Conservation (phyloP, 2,329 filamentous ascomycete genomes). For the Cryphonectria parasitica region DNA sequence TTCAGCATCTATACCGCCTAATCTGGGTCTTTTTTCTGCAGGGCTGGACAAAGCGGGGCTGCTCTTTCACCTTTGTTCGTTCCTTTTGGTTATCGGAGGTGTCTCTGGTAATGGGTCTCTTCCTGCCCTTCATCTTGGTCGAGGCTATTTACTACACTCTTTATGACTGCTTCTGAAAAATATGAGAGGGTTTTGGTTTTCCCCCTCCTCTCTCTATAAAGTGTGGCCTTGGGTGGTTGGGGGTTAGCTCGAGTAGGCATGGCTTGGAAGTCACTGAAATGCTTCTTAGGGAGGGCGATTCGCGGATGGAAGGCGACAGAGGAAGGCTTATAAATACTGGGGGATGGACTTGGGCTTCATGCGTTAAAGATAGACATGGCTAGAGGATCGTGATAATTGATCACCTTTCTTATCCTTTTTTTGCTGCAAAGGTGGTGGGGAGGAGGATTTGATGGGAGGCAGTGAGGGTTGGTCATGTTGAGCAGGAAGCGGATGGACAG, state of each 20-base stretch:
- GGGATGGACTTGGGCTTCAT: neutral
- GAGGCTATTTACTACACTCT: conserved; percentile 18
- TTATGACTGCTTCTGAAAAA: neutral
- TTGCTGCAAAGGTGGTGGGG: neutral
- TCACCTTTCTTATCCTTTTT: neutral
- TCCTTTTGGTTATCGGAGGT: neutral
- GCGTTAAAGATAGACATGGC: conserved; percentile 25
- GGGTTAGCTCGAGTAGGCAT: neutral
- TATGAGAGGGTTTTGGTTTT: too few relatives aligned
- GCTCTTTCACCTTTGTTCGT: neutral
- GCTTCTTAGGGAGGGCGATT: neutral
- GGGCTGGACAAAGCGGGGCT: conserved; percentile 19
- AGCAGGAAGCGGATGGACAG: neutral
- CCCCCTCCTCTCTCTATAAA: neutral
- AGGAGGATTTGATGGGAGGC: neutral
- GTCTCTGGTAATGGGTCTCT: conserved; percentile 15
- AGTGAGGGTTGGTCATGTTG: neutral
- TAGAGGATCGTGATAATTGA: conserved; percentile 14
- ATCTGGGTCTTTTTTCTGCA: conserved; percentile 10
- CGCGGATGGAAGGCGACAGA: neutral
- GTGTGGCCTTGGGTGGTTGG: neutral
- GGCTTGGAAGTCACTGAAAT: neutral
- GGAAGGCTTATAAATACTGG: neutral
- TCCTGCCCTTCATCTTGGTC: neutral
- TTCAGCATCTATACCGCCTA: conserved; percentile 21